phyloP scores from a whole-genome alignment of 768 basidiomycete genomes.

The Mycena belliarum region DNA sequence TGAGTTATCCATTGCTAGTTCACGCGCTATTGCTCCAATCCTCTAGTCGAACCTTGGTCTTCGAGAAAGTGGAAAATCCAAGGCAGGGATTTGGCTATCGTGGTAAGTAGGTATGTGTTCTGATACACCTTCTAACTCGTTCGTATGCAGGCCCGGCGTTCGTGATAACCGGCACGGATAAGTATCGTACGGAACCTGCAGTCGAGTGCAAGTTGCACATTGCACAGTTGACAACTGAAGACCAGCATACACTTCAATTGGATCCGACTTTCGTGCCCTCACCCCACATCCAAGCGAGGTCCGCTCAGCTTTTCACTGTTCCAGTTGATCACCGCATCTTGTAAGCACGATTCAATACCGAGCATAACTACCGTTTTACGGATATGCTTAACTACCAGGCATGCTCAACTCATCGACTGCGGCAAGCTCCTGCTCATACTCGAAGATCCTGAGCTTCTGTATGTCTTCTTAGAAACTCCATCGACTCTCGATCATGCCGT shows the following conservation, averaged over 20 bases:
- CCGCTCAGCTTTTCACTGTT: conserved; percentile 28
- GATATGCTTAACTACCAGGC: conserved; percentile 17
- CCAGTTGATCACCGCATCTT: conserved; percentile 27
- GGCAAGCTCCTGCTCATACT: conserved; percentile 45
- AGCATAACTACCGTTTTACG: background rate
- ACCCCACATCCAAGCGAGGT: conserved; percentile 27
- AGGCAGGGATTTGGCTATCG: conserved; percentile 1
- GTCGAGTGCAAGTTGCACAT: conserved; percentile 33
- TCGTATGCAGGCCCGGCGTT: background rate
- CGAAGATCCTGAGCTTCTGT: conserved; percentile 36
- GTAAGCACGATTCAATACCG: conserved; percentile 29
- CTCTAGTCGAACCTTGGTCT: conserved; percentile 3
- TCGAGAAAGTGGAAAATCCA: conserved; percentile 7
- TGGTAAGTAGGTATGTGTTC: background rate
- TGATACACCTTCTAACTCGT: background rate
- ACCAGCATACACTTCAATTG: conserved; percentile 37
- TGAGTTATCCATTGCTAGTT: background rate
- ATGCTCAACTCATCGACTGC: conserved; percentile 41
- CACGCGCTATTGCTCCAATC: background rate
- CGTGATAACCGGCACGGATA: conserved; percentile 7
- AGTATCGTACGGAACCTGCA: conserved; percentile 20
- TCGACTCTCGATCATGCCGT: conserved; percentile 34
- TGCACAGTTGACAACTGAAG: conserved; percentile 35
- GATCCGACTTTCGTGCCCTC: conserved; percentile 34
- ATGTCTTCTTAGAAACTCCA: conserved; percentile 41